phyloP scores from a whole-genome alignment of 73 alveolate genomes.

The Uronychia setigera region DNA sequence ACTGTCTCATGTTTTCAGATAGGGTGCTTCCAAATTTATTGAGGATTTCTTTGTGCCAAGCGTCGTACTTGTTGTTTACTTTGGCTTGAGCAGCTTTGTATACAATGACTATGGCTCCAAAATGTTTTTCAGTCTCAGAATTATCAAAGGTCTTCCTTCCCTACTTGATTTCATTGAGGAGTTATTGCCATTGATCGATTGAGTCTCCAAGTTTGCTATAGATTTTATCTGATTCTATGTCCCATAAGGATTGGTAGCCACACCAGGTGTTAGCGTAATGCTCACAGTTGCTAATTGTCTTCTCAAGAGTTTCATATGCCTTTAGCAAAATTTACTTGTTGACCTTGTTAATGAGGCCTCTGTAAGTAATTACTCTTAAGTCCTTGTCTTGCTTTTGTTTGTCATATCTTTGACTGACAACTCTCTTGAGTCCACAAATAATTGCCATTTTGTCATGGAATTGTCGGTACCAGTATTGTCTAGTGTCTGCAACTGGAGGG shows the following conservation, averaged over 20 bases:
- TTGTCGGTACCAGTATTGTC: slow-evolving; percentile 96
- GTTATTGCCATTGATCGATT: slow-evolving; percentile 93
- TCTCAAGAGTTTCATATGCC: slow-evolving; percentile 84
- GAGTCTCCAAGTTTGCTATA: slow-evolving; percentile 91
- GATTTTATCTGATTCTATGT: slow-evolving; percentile 90
- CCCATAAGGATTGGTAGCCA: slow-evolving; percentile 99
- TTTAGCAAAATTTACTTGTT: slow-evolving; percentile 64
- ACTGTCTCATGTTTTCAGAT: slow-evolving; percentile 84
- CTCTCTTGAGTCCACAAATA: slow-evolving; percentile 70
- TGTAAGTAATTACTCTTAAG: slow-evolving; percentile 47
- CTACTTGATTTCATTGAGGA: slow-evolving; percentile 90
- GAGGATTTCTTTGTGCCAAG: slow-evolving; percentile 96
- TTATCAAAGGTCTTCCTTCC: slow-evolving; percentile 93
- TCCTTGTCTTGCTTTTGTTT: slow-evolving; percentile 34
- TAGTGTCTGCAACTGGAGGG: slow-evolving; percentile 97
- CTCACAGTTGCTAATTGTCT: slow-evolving; percentile 79
- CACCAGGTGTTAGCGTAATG: slow-evolving; percentile 97
- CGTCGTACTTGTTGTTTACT: slow-evolving; percentile 97
- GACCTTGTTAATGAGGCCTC: slow-evolving; percentile 58
- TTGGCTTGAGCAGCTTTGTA: slow-evolving; percentile 93
- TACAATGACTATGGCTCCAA: slow-evolving; percentile 98
- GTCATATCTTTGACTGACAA: slow-evolving; percentile 67
- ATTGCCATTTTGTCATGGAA: slow-evolving; percentile 85
- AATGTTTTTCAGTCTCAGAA: slow-evolving; percentile 87
- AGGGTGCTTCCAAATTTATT: slow-evolving; percentile 91